Evolutionary conservation across 2,329 filamentous ascomycete species (phyloP).

Genomic region (Penicillium palitans): DNA sequence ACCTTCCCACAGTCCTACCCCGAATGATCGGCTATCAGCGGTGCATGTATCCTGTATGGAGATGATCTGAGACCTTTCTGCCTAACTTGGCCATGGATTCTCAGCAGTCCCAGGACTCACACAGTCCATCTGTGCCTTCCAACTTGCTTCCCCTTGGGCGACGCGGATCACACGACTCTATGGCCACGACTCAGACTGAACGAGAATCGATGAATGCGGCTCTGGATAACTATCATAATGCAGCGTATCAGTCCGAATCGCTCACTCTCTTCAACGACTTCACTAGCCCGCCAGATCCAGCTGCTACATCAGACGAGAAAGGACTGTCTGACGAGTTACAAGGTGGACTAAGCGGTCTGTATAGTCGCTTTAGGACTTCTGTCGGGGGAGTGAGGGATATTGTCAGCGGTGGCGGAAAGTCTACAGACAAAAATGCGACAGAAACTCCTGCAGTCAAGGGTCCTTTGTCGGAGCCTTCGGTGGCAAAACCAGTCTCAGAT

Average conservation of each 20-base stretch:
- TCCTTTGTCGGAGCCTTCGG: conserved; percentile 29
- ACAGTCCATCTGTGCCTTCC: conserved; percentile 48
- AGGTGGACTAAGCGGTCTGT: conserved; percentile 84
- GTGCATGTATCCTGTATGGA: conserved; percentile 9
- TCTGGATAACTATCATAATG: conserved; percentile 83
- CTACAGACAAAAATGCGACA: conserved; percentile 29
- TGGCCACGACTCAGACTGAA: conserved; percentile 57
- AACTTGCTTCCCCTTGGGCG: conserved; percentile 47
- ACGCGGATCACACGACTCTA: conserved; percentile 53
- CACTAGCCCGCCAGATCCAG: conserved; percentile 63
- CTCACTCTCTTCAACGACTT: conserved; percentile 96
- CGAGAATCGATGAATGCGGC: conserved; percentile 73
- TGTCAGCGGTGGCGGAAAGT: conserved; percentile 37
- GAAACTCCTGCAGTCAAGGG: conserved; percentile 31
- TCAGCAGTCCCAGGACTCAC: conserved; percentile 38
- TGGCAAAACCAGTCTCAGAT: conserved; percentile 29
- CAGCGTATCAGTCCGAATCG: conserved; percentile 79
- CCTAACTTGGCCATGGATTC: conserved; percentile 36
- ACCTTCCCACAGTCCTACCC: neutral
- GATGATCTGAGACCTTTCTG: conserved; percentile 17
- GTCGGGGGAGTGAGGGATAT: conserved; percentile 69
- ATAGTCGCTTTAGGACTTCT: conserved; percentile 78
- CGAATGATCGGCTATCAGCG: conserved; percentile 12
- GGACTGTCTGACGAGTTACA: conserved; percentile 72
- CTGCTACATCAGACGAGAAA: conserved; percentile 65